Percentiles rank a stretch among this genome's conserved stretches.
Evolutionary conservation across 768 basidiomycete genomes (phyloP).

Genomic region (Grammothele lineata): DNA sequence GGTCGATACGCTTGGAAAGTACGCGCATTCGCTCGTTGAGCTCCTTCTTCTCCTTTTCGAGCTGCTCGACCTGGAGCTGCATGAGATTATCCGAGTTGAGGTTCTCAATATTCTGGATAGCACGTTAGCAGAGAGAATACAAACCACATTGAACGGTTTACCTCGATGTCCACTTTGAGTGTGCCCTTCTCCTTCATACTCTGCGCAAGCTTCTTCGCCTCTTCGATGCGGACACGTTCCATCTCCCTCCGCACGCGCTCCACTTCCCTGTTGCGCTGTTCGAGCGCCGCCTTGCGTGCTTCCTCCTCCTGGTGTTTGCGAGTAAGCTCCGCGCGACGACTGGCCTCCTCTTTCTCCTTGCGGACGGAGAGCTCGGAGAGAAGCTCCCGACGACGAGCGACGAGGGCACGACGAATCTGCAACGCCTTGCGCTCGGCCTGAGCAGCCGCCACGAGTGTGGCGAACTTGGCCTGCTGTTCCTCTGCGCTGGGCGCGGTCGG

Average conservation of each 20-base stretch:
- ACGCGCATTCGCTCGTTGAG: conserved; percentile 78
- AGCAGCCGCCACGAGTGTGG: conserved; percentile 56
- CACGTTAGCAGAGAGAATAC: conserved; percentile 1
- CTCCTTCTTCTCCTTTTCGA: conserved; percentile 96
- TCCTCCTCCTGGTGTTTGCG: conserved; percentile 71
- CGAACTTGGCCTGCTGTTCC: conserved; percentile 55
- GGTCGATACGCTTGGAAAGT: conserved; percentile 86
- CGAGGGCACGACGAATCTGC: conserved; percentile 71
- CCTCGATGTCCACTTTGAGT: conserved; percentile 66
- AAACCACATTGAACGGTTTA: conserved; percentile 38
- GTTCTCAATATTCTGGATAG: conserved; percentile 67
- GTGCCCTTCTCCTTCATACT: conserved; percentile 77
- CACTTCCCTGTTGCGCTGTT: conserved; percentile 56
- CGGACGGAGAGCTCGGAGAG: conserved; percentile 78
- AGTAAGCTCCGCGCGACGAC: conserved; percentile 64
- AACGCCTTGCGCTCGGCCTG: conserved; percentile 76
- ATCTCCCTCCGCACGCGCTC: conserved; percentile 69
- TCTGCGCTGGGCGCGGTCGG: conserved; percentile 43
- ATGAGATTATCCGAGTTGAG: conserved; percentile 85
- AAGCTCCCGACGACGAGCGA: conserved; percentile 81
- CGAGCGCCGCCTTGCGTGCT: conserved; percentile 55
- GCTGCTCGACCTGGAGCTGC: conserved; percentile 86
- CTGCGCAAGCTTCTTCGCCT: conserved; percentile 86
- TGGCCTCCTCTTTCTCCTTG: conserved; percentile 86
- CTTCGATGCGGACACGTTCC: conserved; percentile 72